Evolutionary conservation across 208 protist genomes (phyloP), one percentile per base, ranked within the genome.

Genomic region (Leptomonas seymouri): DNA sequence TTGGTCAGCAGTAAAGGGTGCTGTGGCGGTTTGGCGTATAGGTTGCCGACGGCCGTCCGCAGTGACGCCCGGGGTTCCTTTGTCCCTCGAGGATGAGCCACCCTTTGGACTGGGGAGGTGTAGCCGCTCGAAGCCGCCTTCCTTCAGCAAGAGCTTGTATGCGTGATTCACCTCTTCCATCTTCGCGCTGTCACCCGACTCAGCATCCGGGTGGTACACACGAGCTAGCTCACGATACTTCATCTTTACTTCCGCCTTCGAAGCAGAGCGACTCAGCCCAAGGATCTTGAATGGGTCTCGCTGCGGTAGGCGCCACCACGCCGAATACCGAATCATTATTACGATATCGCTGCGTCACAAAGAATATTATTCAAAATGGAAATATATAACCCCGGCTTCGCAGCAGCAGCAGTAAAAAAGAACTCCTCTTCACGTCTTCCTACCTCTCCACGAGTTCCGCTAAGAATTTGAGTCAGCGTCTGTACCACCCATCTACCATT

Each of bases 81-180:
- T 18, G 9, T 20, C 44, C 16, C 25, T 49, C 62, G 18, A n/a
- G 9, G 49, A 69, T 18, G 36, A n/a, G 1, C 53, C 23, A 39
- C 51, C 55, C 31, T 36, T 30, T 20, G 60, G 56, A 0, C 44
- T 68, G 11, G 48, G 80, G 36, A 85, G 41, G 61, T 89, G 85
- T 59, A 95, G 71, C 46, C 81, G 77, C 58, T 95, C 90, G 74
- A 86, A 95, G 14, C 73, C 87, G 60, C 87, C 87, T 36, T 95
- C 90, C 56, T 95, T 95, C 53, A 95, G 67, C 5, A 95, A 70
- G 15, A 90, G 39, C 55, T 95, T 95, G 68, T 95, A 93, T n/a
- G 90, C 90, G 46, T 91, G 86, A 56, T 95, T 95, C 16, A 95
- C 75, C 56, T 89, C 68, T 68, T 95, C 86, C 86, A 97, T 95